Evolutionary conservation across 768 basidiomycete genomes (phyloP).

Genomic region (Lactarius hengduanensis): DNA sequence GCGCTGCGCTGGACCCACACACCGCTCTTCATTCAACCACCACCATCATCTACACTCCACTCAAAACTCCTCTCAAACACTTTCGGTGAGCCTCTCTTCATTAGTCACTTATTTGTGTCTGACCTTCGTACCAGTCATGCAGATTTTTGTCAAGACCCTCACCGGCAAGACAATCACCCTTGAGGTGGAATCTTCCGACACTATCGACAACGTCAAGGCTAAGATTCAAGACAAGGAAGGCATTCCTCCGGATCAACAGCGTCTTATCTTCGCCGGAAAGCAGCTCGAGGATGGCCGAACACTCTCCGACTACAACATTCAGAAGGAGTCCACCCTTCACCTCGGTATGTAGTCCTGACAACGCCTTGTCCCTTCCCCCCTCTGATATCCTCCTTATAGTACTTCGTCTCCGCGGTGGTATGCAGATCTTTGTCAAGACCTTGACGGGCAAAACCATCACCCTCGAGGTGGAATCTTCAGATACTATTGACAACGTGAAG

Average conservation of each 20-base stretch:
- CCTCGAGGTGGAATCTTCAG: constrained; percentile 47
- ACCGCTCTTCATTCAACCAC: constrained; percentile 11
- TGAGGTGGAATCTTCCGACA: constrained; percentile 40
- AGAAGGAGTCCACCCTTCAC: constrained; percentile 36
- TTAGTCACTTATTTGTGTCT: neutral
- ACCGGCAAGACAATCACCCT: constrained; percentile 40
- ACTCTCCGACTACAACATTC: constrained; percentile 39
- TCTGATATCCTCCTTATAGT: constrained; percentile 32
- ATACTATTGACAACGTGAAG: constrained; percentile 37
- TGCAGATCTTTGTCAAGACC: constrained; percentile 52
- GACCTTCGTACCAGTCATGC: constrained; percentile 29
- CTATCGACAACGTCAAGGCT: constrained; percentile 39
- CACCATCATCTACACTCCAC: constrained; percentile 15
- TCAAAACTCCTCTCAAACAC: neutral
- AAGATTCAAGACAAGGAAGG: constrained; percentile 41
- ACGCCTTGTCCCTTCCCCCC: neutral
- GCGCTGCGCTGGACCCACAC: neutral
- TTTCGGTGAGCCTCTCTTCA: neutral
- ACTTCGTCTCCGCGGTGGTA: constrained; percentile 40
- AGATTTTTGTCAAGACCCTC: constrained; percentile 40
- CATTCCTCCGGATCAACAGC: constrained; percentile 38
- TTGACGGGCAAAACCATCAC: constrained; percentile 57
- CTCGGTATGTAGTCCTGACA: constrained; percentile 31
- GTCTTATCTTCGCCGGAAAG: constrained; percentile 43
- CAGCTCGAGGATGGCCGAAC: constrained; percentile 57